Evolutionary conservation across 306 rosid species (phyloP).

Genomic region (Gastrolobium bilobum): DNA sequence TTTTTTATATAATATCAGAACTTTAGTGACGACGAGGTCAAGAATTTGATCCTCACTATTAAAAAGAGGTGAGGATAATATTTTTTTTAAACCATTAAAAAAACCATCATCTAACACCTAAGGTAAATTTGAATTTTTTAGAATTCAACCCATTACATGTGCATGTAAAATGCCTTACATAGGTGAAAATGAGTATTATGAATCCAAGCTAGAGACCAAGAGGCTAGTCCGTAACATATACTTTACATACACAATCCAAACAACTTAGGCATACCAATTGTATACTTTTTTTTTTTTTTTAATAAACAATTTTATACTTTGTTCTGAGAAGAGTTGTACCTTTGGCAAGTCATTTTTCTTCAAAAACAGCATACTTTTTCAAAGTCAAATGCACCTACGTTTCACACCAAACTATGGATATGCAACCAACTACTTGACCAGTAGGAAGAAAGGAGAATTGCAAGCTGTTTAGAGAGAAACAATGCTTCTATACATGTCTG

Average conservation of each 20-base stretch:
- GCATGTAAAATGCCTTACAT: too few relatives aligned
- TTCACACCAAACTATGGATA: not conserved
- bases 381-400: not conserved
- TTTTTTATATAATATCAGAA: too few relatives aligned
- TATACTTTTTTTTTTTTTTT: not conserved
- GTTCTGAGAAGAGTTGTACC: not conserved
- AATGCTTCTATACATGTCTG: not conserved
- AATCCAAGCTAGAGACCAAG: too few relatives aligned
- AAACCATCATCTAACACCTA: too few relatives aligned
- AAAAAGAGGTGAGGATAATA: too few relatives aligned
- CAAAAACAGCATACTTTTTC: not conserved
- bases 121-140: too few relatives aligned
- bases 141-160: too few relatives aligned
- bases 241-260: not conserved
- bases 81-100: too few relatives aligned
- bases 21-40: too few relatives aligned
- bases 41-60: too few relatives aligned
- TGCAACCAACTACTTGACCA: not conserved
- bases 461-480: not conserved
- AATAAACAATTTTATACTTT: slow-evolving; percentile 3
- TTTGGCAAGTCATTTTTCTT: not conserved
- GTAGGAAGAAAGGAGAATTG: not conserved
- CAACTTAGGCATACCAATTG: slow-evolving; percentile 28
- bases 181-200: too few relatives aligned
- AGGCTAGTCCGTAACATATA: too few relatives aligned